These are phyloP conservation scores for Phytophthora sansomeana DNA, from an alignment of 352 stramenopile genomes.

Conservation along the genomic window DNA sequence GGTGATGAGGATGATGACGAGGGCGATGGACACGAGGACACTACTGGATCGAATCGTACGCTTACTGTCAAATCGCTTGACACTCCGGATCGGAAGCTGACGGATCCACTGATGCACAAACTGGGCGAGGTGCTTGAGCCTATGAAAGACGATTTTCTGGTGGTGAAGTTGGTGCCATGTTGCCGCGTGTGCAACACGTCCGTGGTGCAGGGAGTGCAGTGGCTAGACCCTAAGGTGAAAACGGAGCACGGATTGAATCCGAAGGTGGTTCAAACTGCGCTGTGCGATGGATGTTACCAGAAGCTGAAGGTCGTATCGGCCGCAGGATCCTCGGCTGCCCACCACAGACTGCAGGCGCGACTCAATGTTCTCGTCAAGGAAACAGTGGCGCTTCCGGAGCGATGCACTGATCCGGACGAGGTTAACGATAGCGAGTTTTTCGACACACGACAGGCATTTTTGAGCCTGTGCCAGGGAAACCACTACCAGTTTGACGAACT, in stretches of 20 bases:
- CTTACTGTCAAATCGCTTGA: conserved; percentile 69
- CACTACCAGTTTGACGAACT: conserved; percentile 99
- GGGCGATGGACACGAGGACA: conserved; percentile 45
- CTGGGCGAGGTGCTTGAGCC: conserved; percentile 89
- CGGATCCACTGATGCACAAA: conserved; percentile 86
- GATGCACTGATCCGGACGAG: conserved; percentile 83
- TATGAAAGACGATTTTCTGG: conserved; percentile 92
- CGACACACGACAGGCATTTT: conserved; percentile 97
- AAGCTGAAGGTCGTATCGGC: conserved; percentile 57
- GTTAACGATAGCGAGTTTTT: conserved; percentile 93
- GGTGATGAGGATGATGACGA: conserved; percentile 61
- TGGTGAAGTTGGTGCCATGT: conserved; percentile 88
- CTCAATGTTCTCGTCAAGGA: conserved; percentile 66
- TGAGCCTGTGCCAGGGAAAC: conserved; percentile 97
- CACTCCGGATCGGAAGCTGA: conserved; percentile 67
- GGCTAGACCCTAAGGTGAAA: conserved; percentile 70
- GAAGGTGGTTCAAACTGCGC: conserved; percentile 69
- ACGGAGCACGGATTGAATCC: conserved; percentile 69
- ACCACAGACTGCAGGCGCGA: conserved; percentile 54
- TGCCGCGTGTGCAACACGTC: conserved; percentile 84
- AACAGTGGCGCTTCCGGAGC: conserved; percentile 66
- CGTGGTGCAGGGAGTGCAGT: conserved; percentile 72
- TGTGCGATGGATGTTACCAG: conserved; percentile 87
- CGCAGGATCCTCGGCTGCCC: conserved; percentile 38
- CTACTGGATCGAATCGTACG: conserved; percentile 20